Evolutionary conservation across 257 asterid species (phyloP).

Genomic region (Mentha longifolia): DNA sequence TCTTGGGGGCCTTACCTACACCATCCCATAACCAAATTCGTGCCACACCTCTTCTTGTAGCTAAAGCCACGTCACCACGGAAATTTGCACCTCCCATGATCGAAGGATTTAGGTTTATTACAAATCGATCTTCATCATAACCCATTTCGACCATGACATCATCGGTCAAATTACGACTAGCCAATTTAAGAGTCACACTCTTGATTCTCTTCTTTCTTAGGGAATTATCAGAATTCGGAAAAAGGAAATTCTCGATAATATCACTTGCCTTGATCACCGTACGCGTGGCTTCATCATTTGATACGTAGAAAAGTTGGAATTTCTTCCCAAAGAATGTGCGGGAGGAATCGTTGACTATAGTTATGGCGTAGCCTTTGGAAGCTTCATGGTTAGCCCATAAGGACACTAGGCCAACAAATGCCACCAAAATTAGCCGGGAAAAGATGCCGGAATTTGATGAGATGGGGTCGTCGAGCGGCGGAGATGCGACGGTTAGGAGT

Average conservation of each 20-base stretch:
- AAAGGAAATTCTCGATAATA: conserved; percentile 50
- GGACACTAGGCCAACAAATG: conserved; percentile 49
- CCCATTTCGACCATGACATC: conserved; percentile 31
- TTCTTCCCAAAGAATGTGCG: conserved; percentile 40
- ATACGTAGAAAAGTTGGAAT: conserved; percentile 61
- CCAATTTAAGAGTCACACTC: conserved; percentile 42
- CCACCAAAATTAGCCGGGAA: conserved; percentile 48
- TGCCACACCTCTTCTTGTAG: conserved; percentile 51
- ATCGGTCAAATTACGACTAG: conserved; percentile 37
- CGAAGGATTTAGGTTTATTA: conserved; percentile 44
- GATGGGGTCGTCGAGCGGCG: conserved; percentile 18
- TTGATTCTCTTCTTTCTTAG: conserved; percentile 44
- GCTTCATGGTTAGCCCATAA: conserved; percentile 81
- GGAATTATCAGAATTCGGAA: conserved; percentile 21
- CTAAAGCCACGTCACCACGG: conserved; percentile 34
- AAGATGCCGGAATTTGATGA: conserved; percentile 39
- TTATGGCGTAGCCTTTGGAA: conserved; percentile 64
- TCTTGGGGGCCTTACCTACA: conserved; percentile 42
- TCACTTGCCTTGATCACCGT: conserved; percentile 50
- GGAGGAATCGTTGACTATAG: conserved; percentile 50
- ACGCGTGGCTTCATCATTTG: conserved; percentile 65
- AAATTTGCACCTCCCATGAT: conserved; percentile 44
- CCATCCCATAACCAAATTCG: conserved; percentile 69
- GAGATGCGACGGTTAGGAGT: conserved; percentile 35
- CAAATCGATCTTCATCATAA: conserved; percentile 32